phyloP scores from a whole-genome alignment of 345 rosid genomes.

The Eucalyptus erythrocorys region DNA sequence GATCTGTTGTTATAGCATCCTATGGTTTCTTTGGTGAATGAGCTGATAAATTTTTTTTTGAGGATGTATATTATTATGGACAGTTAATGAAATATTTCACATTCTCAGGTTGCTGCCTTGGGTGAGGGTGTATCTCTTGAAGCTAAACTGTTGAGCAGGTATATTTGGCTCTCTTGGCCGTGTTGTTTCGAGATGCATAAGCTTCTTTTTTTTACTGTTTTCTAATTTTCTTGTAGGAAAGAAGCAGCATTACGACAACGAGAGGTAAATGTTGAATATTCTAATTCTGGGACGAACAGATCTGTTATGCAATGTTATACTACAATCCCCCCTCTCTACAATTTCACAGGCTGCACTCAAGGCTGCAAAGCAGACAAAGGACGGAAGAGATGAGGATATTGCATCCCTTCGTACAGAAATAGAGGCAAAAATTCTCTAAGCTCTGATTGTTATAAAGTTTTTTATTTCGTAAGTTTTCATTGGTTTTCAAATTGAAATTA shows the following conservation, averaged over 20 bases:
- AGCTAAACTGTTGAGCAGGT: conserved; percentile 91
- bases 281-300: neutral
- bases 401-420: conserved; percentile 63
- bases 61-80: neutral
- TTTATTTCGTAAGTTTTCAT: neutral
- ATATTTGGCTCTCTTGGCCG: neutral
- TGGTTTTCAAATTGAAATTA: conserved; percentile 1
- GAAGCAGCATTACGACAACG: conserved; percentile 87
- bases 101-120: conserved; percentile 74
- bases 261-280: conserved; percentile 38
- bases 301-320: neutral
- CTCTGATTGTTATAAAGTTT: neutral
- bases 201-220: neutral
- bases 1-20: neutral
- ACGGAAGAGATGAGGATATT: conserved; percentile 70
- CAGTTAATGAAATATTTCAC: neutral
- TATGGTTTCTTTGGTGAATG: neutral
- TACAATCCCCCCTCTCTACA: neutral
- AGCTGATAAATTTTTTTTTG: neutral
- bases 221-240: conserved; percentile 31
- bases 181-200: neutral
- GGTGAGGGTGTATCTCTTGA: conserved; percentile 97
- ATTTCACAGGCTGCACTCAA: conserved; percentile 76
- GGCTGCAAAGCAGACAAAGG: conserved; percentile 67
- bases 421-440: conserved; percentile 35